Evolutionary conservation across 805 yeast species (phyloP), one percentile per base, ranked within the genome.

Genomic region (Teunomyces gatunensis): DNA sequence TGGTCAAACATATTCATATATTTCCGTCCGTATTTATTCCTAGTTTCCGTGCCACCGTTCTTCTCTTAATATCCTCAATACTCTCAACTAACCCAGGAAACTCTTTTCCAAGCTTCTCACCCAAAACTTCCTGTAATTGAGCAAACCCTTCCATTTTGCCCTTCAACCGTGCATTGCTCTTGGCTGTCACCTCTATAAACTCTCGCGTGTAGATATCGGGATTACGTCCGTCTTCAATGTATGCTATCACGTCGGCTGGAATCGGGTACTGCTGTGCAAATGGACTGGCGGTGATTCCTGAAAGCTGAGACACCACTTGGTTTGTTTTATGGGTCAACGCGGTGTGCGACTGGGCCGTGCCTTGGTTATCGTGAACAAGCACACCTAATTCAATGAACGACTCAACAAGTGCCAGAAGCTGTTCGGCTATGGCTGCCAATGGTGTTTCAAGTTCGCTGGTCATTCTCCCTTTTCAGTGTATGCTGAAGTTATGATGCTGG

Each of bases 191-290:
- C 63, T 94, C 99, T 12, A 92, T 89, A 68, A 94, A 94, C 68
- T 94, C 99, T 63, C 99, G 79, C 0, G 98, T 90, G 66, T 94
- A 94, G 34, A 94, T 90, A 61, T 94, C 98, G 0, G 99, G 98
- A 61, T 94, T 94, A 55, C 99, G 75, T 2, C 99, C 99, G 59
- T 89, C 96, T 61, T 94, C 98, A 33, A 94, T 89, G 60, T 94
- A 94, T 52, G 86, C 84, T 11, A 90, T 72, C n/a, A 91, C 91
- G 59, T 91, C 97, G 33, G 86, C 64, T 1, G 97, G 97, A 3
- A 87, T 75, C 1, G 83, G 73, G 35, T 63, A 65, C 48, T 74
- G 67, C 39, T 56, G 62, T 2, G 69, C 63, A 23, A 58, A 59
- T 3, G 73, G 68, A 45, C 62, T 61, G 20, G 63, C 54, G 15